Evolutionary conservation across 208 protist species (phyloP).

Genomic region (Trypanosoma scelopori): DNA sequence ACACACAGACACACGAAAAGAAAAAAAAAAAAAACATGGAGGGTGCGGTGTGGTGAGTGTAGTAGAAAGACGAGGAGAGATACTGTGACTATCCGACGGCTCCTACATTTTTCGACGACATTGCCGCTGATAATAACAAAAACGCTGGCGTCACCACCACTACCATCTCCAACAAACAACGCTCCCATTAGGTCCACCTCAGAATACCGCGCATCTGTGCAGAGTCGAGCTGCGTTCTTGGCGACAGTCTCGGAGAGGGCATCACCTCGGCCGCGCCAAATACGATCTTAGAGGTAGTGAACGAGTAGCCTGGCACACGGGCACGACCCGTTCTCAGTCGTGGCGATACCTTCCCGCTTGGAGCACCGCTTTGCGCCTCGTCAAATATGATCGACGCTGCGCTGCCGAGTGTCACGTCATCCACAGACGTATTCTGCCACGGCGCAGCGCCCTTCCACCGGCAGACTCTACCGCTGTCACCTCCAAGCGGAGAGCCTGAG

Average conservation of each 20-base stretch:
- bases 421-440: too few species aligned
- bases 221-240: background rate
- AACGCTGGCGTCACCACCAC: background rate
- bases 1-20: too few species aligned
- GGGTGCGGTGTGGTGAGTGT: too few species aligned
- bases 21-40: too few species aligned
- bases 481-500: background rate
- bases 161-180: too few species aligned
- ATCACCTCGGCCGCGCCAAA: background rate
- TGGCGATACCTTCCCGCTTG: background rate
- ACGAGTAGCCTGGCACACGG: slow-evolving; percentile 13
- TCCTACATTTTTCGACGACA: too few species aligned
- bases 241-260: background rate
- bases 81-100: too few species aligned
- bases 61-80: too few species aligned
- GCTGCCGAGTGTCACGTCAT: background rate
- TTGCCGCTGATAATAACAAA: too few species aligned
- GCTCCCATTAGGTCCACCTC: background rate
- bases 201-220: slow-evolving; percentile 16
- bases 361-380: background rate
- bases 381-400: background rate
- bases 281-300: slow-evolving; percentile 10
- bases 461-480: background rate
- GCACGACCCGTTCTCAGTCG: slow-evolving; percentile 9
- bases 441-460: background rate